Evolutionary conservation across 23 red algal species (phyloP), one percentile per base, ranked within the genome.

Genomic region (Gracilariopsis chorda): DNA sequence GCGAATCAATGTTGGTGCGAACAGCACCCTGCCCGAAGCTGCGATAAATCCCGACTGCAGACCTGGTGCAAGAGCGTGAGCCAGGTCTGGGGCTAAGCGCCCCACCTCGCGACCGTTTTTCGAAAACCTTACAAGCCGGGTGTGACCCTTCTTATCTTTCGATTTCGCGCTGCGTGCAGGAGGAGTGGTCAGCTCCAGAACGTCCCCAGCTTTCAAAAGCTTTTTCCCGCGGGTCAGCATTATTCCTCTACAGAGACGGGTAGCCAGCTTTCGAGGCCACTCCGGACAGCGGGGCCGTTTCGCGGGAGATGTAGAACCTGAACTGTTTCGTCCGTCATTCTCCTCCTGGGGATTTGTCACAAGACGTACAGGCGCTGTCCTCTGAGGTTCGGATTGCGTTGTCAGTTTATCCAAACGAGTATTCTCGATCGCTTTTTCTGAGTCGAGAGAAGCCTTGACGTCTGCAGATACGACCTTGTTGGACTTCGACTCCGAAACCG

Each of bases 11-110:
- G 7, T 29, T 11, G 88, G 88, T 21, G 88, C 88, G 25, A 33
- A 64, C 23, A 91, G 7, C 11, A 91, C 75, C 17, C 39, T 80
- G 12, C 71, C 53, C 4, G 5, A 13, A 12, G 58, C 72, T 3
- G 24, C 29, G 12, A 91, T 58, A 73, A 91, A 55, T 11, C 76
- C 88, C 19, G 88, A 81, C 39, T 91, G 75, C 75, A 91, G 45
- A 6, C 36, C 75, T 2, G 88, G 88, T 34, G 74, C 88, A 2
- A 91, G 56, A 28, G 37, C 59, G 7, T 37, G 20, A 9, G 60
- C 73, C 12, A 80, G 24, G 17, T 80, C 88, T 11, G 60, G 74
- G 9, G 55, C 58, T 25, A 91, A 59, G 9, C 44, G 47, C 0
- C 88, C 88, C 24, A 91, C 4, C 45, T 91, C 88, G 0, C 88